Conservation (phyloP, 805 yeast species). For the Candida endomychidarum region DNA sequence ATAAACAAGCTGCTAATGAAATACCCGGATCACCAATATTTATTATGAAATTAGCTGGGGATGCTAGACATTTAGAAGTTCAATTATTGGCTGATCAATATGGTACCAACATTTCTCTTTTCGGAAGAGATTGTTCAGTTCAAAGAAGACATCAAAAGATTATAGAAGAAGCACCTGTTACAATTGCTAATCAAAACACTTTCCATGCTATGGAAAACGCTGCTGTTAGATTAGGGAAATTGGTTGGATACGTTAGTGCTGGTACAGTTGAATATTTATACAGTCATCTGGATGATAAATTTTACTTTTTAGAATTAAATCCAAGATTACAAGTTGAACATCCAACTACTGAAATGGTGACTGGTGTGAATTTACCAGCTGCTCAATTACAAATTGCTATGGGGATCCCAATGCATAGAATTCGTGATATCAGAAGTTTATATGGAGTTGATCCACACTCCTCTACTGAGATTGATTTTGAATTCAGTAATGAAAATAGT, state of each 20-base stretch:
- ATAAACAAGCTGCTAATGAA: slow-evolving; percentile 94
- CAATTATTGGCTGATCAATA: slow-evolving; percentile 97
- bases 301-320: slow-evolving; percentile 93
- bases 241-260: slow-evolving; percentile 98
- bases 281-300: slow-evolving; percentile 90
- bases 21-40: slow-evolving; percentile 99
- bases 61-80: slow-evolving; percentile 97
- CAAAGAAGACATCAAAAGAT: slow-evolving; percentile 99
- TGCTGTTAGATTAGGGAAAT: slow-evolving; percentile 93
- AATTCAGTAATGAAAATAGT: slow-evolving; percentile 71
- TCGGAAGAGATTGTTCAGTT: slow-evolving; percentile 99
- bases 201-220: slow-evolving; percentile 93
- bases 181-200: slow-evolving; percentile 83
- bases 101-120: slow-evolving; percentile 94
- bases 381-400: slow-evolving; percentile 98
- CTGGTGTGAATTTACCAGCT: slow-evolving; percentile 97
- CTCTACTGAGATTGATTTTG: slow-evolving; percentile 85
- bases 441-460: slow-evolving; percentile 97
- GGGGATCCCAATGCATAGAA: slow-evolving; percentile 98
- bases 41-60: slow-evolving; percentile 95
- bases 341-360: slow-evolving; percentile 99
- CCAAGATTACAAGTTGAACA: slow-evolving; percentile 99
- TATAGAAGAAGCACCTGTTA: slow-evolving; percentile 99
- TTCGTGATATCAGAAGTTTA: slow-evolving; percentile 85
- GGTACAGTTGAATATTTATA: slow-evolving; percentile 98